phyloP scores from a whole-genome alignment of 768 basidiomycete genomes.

The Suillus alpinus region DNA sequence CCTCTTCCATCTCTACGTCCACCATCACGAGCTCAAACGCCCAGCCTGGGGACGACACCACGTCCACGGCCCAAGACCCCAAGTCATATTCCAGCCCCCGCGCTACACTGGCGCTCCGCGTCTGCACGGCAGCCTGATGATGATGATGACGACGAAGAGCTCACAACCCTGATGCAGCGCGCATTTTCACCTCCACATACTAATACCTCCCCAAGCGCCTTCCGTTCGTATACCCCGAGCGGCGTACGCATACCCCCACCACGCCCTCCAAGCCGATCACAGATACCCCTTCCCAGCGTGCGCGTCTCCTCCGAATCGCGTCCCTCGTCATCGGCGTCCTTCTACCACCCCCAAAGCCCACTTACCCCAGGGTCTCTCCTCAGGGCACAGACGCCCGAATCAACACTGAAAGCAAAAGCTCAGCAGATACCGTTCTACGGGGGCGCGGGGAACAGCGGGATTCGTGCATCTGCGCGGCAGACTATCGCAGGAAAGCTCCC shows the following conservation, averaged over 20 bases:
- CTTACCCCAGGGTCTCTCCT: conserved; percentile 39
- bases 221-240: conserved; percentile 39
- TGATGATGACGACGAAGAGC: conserved; percentile 43
- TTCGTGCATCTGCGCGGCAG: conserved; percentile 39
- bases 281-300: conserved; percentile 77
- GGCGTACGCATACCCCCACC: conserved; percentile 49
- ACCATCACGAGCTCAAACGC: conserved; percentile 61
- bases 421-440: conserved; percentile 58
- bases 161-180: conserved; percentile 49
- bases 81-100: conserved; percentile 71
- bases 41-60: conserved; percentile 44
- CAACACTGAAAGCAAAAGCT: conserved; percentile 53
- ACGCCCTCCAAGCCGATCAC: conserved; percentile 79
- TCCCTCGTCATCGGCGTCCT: conserved; percentile 70
- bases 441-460: conserved; percentile 20
- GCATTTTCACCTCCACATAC: conserved; percentile 61
- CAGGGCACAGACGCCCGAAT: conserved; percentile 71
- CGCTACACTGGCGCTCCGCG: conserved; percentile 44
- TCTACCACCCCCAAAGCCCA: conserved; percentile 56
- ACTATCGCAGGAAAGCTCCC: conserved; percentile 45
- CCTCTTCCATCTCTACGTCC: conserved; percentile 34
- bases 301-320: conserved; percentile 69
- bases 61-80: conserved; percentile 78
- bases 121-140: conserved; percentile 46
- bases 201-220: conserved; percentile 38